Evolutionary conservation across 495 filamentous ascomycete species (phyloP).

Genomic region (Trichoderma parareesei): DNA sequence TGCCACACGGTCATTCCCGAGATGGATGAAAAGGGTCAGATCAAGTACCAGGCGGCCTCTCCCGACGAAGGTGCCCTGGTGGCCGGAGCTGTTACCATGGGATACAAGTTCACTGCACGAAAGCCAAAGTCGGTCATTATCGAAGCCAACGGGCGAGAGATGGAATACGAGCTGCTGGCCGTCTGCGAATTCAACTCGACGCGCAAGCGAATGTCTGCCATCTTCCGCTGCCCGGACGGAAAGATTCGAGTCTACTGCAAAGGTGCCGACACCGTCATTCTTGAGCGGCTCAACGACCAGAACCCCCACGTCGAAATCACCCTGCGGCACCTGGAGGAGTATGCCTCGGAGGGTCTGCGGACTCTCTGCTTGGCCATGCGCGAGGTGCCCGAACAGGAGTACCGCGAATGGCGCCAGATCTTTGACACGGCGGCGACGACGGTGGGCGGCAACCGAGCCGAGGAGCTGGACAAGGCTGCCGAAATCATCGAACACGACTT

Average conservation of each 20-base stretch:
- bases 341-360: conserved; percentile 90
- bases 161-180: conserved; percentile 84
- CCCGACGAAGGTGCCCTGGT: conserved; percentile 96
- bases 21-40: conserved; percentile 61
- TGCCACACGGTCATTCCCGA: conserved; percentile 99
- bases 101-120: conserved; percentile 83
- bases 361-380: conserved; percentile 95
- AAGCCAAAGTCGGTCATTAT: conserved; percentile 83
- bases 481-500: conserved; percentile 93
- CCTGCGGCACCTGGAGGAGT: conserved; percentile 91
- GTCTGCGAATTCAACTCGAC: conserved; percentile 99
- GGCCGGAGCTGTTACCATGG: conserved; percentile 77
- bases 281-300: conserved; percentile 62
- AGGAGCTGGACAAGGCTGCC: conserved; percentile 95
- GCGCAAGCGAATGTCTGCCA: conserved; percentile 94
- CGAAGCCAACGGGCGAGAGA: conserved; percentile 57
- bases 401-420: conserved; percentile 76
- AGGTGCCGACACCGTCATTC: conserved; percentile 94
- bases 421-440: conserved; percentile 88
- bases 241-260: conserved; percentile 91
- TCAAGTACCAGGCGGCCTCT: conserved; percentile 97
- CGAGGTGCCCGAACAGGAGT: conserved; percentile 87
- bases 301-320: conserved; percentile 85
- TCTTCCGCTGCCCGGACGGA: conserved; percentile 93
- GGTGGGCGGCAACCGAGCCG: conserved; percentile 81